phyloP scores from a whole-genome alignment of 2,329 filamentous ascomycete species.

The Trichoderma breve region DNA sequence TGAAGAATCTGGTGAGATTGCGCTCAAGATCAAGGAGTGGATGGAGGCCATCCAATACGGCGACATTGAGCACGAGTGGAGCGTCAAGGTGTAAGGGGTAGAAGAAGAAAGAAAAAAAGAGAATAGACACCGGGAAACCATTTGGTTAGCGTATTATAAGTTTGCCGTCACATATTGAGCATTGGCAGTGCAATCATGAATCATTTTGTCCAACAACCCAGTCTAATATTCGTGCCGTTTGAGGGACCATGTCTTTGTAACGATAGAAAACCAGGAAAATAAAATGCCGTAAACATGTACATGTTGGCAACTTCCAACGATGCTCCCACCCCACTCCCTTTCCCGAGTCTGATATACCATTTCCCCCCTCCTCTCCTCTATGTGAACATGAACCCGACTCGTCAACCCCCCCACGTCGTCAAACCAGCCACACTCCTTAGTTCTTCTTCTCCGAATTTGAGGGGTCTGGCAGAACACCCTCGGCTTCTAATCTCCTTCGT shows the following conservation, averaged over 20 bases:
- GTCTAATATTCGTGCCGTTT: conserved; percentile 34
- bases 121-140: neutral
- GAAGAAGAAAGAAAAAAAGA: neutral
- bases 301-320: conserved; percentile 27
- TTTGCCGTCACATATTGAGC: conserved; percentile 5
- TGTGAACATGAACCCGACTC: neutral
- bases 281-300: conserved; percentile 36
- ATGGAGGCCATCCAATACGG: conserved; percentile 95
- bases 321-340: conserved; percentile 22
- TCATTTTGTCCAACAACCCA: conserved; percentile 20
- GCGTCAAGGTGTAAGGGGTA: conserved; percentile 49
- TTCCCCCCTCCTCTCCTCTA: conserved; percentile 21
- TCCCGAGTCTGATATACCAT: conserved; percentile 19
- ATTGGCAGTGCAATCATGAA: neutral
- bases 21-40: conserved; percentile 89
- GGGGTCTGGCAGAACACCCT: conserved; percentile 87
- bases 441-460: conserved; percentile 53
- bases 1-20: conserved; percentile 85
- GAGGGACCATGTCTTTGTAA: conserved; percentile 30
- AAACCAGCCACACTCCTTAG: conserved; percentile 25
- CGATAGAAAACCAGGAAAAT: conserved; percentile 23
- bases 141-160: neutral
- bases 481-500: conserved; percentile 87
- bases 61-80: conserved; percentile 90
- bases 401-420: neutral